A percentile compares a stretch with the other conserved stretches of the same genome.
Conservation (phyloP, 2,329 filamentous ascomycete genomes). For the Mollisia scopiformis region DNA sequence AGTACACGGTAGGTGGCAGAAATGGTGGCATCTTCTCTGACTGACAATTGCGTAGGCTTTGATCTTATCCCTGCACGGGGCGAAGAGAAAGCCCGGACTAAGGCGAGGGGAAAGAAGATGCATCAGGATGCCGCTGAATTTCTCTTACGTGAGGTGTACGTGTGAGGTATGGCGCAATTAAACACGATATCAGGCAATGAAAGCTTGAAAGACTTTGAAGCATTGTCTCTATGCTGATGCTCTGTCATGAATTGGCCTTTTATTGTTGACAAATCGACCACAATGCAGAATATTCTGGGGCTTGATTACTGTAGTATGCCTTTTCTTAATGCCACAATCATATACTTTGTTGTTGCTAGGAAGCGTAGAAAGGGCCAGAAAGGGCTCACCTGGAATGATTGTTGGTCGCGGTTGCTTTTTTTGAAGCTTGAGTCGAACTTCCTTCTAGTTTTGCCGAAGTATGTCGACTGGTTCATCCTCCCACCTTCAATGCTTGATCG, state of each 20-base stretch:
- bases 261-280: too few relatives aligned
- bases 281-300: too few relatives aligned
- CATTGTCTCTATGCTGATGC: not conserved
- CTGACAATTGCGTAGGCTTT: constrained; percentile 21
- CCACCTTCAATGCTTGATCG: not conserved
- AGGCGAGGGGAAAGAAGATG: constrained; percentile 22
- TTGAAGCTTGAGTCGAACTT: not conserved
- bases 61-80: constrained; percentile 16
- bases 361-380: not conserved
- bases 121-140: constrained; percentile 23
- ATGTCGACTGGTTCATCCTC: not conserved
- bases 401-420: not conserved
- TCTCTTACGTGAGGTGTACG: constrained; percentile 26
- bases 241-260: not conserved
- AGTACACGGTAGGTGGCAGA: constrained; percentile 24
- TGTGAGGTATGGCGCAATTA: constrained; percentile 2
- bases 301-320: not conserved
- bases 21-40: not conserved
- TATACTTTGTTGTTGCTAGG: not conserved
- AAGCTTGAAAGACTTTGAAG: not conserved
- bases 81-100: constrained; percentile 4
- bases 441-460: not conserved
- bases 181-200: not conserved
- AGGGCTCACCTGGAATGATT: too few relatives aligned
- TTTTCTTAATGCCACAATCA: not conserved